Conservation (phyloP, 1,139 yeast species). For the Wickerhamiella infanticola region DNA sequence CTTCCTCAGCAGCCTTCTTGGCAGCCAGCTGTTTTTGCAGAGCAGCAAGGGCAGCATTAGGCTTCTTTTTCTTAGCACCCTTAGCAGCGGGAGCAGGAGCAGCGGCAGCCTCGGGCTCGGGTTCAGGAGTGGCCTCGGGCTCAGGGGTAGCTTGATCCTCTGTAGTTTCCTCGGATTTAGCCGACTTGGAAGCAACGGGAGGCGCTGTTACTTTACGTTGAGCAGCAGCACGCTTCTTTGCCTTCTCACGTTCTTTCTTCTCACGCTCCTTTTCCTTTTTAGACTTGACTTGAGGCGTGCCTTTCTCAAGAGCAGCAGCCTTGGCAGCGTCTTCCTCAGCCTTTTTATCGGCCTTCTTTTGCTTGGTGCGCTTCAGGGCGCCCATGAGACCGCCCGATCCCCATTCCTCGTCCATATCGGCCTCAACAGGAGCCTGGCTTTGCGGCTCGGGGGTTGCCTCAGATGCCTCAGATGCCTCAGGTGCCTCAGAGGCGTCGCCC, state of each 20-base stretch:
- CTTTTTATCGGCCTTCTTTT: constrained; percentile 50
- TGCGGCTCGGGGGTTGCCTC: neutral
- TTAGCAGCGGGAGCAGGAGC: constrained; percentile 19
- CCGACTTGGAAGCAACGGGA: constrained; percentile 29
- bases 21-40: constrained; percentile 69
- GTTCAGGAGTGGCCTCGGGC: constrained; percentile 16
- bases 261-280: constrained; percentile 96
- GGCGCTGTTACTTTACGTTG: constrained; percentile 74
- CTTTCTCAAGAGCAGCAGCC: constrained; percentile 27
- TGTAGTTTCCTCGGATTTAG: constrained; percentile 16
- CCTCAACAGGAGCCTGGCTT: constrained; percentile 14
- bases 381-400: constrained; percentile 58
- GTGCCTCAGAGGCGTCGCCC: constrained; percentile 12
- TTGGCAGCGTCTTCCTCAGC: constrained; percentile 27
- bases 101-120: constrained; percentile 21
- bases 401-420: constrained; percentile 29
- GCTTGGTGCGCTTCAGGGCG: constrained; percentile 64
- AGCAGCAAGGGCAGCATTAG: constrained; percentile 29
- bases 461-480: constrained; percentile 24
- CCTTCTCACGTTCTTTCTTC: constrained; percentile 94
- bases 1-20: constrained; percentile 71
- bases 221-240: constrained; percentile 81
- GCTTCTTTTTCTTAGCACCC: constrained; percentile 24
- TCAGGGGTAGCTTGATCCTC: neutral
- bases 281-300: constrained; percentile 46